phyloP scores from a whole-genome alignment of 768 basidiomycete species.

The Tephrocybe sp. region DNA sequence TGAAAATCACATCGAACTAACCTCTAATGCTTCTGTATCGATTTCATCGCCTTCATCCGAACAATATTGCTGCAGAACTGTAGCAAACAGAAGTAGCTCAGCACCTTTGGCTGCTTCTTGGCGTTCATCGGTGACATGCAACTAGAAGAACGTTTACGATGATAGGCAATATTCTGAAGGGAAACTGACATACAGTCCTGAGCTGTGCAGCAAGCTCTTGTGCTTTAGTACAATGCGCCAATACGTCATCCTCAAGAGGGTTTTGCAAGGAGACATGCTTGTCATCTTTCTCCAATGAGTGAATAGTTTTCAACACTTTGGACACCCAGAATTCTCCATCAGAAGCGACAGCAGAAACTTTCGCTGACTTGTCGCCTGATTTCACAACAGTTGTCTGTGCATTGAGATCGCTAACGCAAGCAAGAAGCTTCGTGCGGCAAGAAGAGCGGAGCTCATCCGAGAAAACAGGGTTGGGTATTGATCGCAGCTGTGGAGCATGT shows the following conservation, averaged over 20 bases:
- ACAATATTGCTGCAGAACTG: constrained; percentile 73
- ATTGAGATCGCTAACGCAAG: constrained; percentile 74
- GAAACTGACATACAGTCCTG: constrained; percentile 35
- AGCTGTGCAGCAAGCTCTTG: constrained; percentile 41
- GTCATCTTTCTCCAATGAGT: constrained; percentile 57
- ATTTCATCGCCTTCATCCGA: constrained; percentile 52
- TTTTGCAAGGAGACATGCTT: constrained; percentile 63
- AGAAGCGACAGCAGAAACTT: constrained; percentile 59
- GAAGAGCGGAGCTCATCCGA: constrained; percentile 68
- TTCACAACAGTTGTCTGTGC: constrained; percentile 51
- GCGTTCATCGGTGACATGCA: constrained; percentile 33
- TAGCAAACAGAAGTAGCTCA: constrained; percentile 69
- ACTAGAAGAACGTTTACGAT: not conserved
- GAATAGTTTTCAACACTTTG: constrained; percentile 58
- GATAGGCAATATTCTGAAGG: no score
- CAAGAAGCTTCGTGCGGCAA: constrained; percentile 70
- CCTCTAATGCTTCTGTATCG: constrained; percentile 64
- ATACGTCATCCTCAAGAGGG: constrained; percentile 57
- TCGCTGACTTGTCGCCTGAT: constrained; percentile 53
- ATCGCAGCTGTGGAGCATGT: constrained; percentile 49
- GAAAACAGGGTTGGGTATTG: constrained; percentile 63
- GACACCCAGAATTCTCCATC: constrained; percentile 83
- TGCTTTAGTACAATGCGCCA: constrained; percentile 44
- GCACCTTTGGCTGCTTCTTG: constrained; percentile 66
- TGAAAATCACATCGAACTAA: constrained; percentile 23